Conservation (phyloP, 2,329 filamentous ascomycete genomes). For the Apiospora rasikravindrae region DNA sequence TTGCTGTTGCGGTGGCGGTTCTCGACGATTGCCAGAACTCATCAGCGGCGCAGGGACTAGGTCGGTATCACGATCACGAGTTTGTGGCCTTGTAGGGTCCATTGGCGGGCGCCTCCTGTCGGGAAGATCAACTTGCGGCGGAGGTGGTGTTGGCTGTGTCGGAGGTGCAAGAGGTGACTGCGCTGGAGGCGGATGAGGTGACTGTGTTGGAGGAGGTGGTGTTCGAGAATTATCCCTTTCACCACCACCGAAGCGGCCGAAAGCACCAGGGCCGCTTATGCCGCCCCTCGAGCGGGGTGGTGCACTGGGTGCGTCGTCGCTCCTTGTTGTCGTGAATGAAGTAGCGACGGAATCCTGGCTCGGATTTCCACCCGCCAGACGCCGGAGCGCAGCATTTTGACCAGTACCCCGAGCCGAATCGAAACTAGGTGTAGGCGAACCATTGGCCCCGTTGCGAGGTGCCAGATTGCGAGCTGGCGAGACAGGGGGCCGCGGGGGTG, state of each 20-base stretch:
- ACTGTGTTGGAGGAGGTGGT: constrained; percentile 33
- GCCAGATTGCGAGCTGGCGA: constrained; percentile 39
- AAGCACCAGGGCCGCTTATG: constrained; percentile 45
- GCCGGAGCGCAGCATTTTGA: constrained; percentile 49
- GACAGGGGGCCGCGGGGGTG: constrained; percentile 26
- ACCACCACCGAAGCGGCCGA: constrained; percentile 42
- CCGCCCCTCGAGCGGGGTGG: constrained; percentile 61
- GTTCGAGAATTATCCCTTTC: constrained; percentile 23
- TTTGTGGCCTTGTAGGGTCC: constrained; percentile 61
- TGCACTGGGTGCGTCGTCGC: constrained; percentile 57
- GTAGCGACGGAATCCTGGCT: constrained; percentile 63
- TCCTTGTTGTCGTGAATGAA: constrained; percentile 51
- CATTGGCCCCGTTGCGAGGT: constrained; percentile 45
- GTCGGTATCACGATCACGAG: constrained; percentile 53
- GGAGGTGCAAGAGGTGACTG: constrained; percentile 31
- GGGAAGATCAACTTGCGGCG: constrained; percentile 56
- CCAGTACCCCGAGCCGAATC: constrained; percentile 52
- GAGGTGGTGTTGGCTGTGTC: constrained; percentile 31
- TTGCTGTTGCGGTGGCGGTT: constrained; percentile 49
- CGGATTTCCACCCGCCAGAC: constrained; percentile 56
- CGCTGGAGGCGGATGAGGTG: constrained; percentile 35
- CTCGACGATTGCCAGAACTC: constrained; percentile 53
- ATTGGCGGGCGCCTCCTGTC: constrained; percentile 71
- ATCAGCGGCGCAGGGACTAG: constrained; percentile 64
- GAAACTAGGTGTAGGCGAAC: constrained; percentile 57